Percentiles rank a stretch among this genome's conserved stretches.
These are phyloP conservation scores for Mucor velutinosus DNA, from an alignment of 371 early-diverging fungal genomes.

Conservation along the genomic window DNA sequence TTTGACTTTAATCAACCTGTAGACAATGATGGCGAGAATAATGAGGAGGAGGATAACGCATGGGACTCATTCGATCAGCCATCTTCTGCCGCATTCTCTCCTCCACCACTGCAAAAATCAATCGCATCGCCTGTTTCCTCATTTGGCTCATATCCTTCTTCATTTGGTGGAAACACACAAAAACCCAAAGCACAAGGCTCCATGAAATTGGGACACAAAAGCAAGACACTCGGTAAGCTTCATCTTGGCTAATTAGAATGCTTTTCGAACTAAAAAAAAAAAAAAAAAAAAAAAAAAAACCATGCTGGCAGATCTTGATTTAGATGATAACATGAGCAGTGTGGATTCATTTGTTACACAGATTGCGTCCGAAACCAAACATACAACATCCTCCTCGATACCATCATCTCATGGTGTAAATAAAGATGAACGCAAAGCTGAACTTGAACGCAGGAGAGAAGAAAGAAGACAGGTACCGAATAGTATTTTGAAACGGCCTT, in stretches of 20 bases:
- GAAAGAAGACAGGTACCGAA: conserved; percentile 56
- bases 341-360: conserved; percentile 5
- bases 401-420: conserved; percentile 21
- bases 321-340: background rate
- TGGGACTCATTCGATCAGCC: background rate
- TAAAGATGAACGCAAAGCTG: conserved; percentile 57
- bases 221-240: conserved; percentile 36
- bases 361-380: background rate
- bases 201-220: conserved; percentile 47
- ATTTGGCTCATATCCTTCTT: conserved; percentile 19
- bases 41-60: conserved; percentile 37
- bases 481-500: background rate
- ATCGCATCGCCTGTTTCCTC: conserved; percentile 23
- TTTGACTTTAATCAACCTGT: conserved; percentile 12
- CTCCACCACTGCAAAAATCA: background rate
- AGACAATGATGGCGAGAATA: conserved; percentile 40
- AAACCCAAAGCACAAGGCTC: conserved; percentile 20
- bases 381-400: background rate
- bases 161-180: background rate
- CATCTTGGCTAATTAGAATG: background rate
- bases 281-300: background rate
- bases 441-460: conserved; percentile 62
- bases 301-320: conserved; percentile 2
- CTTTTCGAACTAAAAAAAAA: too few species aligned
- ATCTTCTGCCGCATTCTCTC: conserved; percentile 1